Evolutionary conservation across 108 stramenopile genomes (phyloP), one percentile per base, ranked within the genome.

Genomic region (Mediolabrus comicus): DNA sequence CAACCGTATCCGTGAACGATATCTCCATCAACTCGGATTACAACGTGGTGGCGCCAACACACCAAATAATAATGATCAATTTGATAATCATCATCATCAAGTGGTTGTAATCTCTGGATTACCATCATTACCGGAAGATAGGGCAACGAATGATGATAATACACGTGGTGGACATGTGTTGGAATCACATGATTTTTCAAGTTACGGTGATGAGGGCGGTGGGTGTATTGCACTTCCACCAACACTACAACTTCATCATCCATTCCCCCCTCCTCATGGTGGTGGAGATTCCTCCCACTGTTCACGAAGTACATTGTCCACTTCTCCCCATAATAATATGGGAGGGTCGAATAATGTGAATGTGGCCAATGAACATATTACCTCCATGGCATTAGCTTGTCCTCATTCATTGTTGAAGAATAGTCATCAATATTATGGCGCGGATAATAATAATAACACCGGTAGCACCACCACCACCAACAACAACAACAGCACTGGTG

Each of bases 1-100:
- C 61, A 77, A 77, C 34, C 69, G 76, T 12, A 77, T 77, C 11
- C 76, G 76, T 27, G 76, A 77, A 46, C 68, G 76, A 3, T 77
- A 77, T 58, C 76, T 77, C 57, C 69, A 77, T 29, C 76, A 77
- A 61, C 27, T 77, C 16, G 76, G 76, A 19, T 54, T 77, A 3
- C 76, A 77, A 31, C 43, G 76, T 10, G 69, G 64, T 3, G 53
- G n/a, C 17, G 38, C 56, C 6, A 2, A 7, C 25, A 38, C 59
- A 1, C 22, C 34, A 0, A n/a, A 43, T 13, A 17, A 49, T 2
- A n/a, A 43, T 13, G 19, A 49, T 9, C 46, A 49, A 8, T 49
- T 17, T 17, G 46, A 49, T 9, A 22, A 49, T 3, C 41, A 43
- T 1, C 19, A 22, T 22, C 29, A 75, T 1, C 75, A 77, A 24